Evolutionary conservation across 2,329 filamentous ascomycete species (phyloP).

Genomic region (Aspergillus candidus): DNA sequence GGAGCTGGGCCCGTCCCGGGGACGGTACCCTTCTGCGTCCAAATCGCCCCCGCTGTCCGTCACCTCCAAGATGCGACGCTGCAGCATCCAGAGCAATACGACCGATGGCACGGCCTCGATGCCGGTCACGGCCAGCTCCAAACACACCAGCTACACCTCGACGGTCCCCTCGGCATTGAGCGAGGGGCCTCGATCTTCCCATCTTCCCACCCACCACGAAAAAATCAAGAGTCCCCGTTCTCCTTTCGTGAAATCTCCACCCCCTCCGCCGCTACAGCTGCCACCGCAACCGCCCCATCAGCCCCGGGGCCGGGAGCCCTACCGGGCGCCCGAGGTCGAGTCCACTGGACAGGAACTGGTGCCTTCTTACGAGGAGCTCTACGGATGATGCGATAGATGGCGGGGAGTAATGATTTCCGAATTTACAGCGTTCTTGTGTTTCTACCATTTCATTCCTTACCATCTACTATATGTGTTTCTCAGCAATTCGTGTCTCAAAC

Average conservation of each 20-base stretch:
- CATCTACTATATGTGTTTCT: too few relatives aligned
- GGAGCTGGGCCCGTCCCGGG: neutral
- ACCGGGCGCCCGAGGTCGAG: constrained; percentile 17
- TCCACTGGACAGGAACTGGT: constrained; percentile 24
- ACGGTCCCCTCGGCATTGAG: constrained; percentile 22
- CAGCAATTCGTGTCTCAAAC: too few relatives aligned
- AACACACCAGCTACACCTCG: constrained; percentile 30
- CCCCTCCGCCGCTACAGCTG: too few relatives aligned
- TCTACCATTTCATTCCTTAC: too few relatives aligned
- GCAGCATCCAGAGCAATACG: constrained; percentile 27
- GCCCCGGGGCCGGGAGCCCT: constrained; percentile 9
- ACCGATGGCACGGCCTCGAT: constrained; percentile 22
- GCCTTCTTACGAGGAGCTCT: constrained; percentile 36
- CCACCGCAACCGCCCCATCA: neutral
- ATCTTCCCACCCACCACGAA: constrained; percentile 16
- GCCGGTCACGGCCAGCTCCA: constrained; percentile 25
- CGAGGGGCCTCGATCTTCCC: constrained; percentile 21
- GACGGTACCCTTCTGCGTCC: constrained; percentile 21
- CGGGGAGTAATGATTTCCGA: neutral
- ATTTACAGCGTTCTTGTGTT: too few relatives aligned
- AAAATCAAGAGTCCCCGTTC: constrained; percentile 6
- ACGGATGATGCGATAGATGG: constrained; percentile 21
- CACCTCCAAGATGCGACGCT: constrained; percentile 33
- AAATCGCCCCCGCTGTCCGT: constrained; percentile 33
- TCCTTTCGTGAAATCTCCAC: too few relatives aligned